Conservation (phyloP, 805 yeast genomes). For the Ogataea neopini region DNA sequence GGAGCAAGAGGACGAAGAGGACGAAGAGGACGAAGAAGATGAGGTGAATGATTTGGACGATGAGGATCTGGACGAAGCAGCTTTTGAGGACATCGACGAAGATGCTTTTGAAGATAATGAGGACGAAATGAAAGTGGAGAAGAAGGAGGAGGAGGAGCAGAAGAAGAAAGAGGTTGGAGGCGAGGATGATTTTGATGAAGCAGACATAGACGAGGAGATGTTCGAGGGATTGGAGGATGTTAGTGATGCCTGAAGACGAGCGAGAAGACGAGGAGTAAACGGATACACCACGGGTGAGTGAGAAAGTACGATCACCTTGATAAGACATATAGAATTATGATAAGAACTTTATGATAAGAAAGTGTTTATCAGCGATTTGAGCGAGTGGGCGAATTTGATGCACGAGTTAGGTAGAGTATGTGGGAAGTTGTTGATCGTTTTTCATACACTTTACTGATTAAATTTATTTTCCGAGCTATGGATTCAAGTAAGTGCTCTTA, state of each 20-base stretch:
- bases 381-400: too few relatives aligned
- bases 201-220: conserved; percentile 33
- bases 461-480: too few relatives aligned
- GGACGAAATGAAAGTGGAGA: background rate
- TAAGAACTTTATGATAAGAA: too few relatives aligned
- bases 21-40: conserved; percentile 37
- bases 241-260: conserved; percentile 13
- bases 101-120: conserved; percentile 16
- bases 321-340: too few relatives aligned
- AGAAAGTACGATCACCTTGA: too few relatives aligned
- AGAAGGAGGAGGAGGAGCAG: background rate
- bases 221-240: conserved; percentile 30
- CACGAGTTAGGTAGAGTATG: too few relatives aligned
- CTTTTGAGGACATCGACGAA: conserved; percentile 15
- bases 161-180: conserved; percentile 15
- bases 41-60: conserved; percentile 20
- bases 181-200: conserved; percentile 33
- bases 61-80: conserved; percentile 17
- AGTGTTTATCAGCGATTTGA: too few relatives aligned
- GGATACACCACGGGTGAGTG: too few relatives aligned
- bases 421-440: too few relatives aligned
- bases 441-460: too few relatives aligned
- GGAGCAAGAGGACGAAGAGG: conserved; percentile 55
- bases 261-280: background rate
- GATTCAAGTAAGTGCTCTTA: too few relatives aligned